Conservation (phyloP, 2,329 filamentous ascomycete species). For the Penicillium digitatum region DNA sequence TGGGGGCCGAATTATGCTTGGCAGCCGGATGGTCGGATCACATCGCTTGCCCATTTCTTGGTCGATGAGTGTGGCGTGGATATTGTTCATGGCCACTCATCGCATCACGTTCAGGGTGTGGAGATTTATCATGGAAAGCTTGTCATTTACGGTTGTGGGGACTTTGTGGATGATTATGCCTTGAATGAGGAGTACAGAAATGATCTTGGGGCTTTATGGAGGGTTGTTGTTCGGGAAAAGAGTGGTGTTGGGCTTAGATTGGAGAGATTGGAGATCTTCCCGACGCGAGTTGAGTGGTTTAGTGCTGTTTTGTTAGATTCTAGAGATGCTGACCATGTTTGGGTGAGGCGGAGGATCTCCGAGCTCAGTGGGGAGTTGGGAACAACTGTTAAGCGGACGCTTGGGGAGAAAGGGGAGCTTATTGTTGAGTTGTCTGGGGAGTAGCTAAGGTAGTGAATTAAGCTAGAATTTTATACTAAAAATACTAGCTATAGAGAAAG, state of each 20-base stretch:
- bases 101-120: slow-evolving; percentile 43
- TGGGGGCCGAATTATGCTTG: slow-evolving; percentile 44
- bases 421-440: background rate
- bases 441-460: too few relatives aligned
- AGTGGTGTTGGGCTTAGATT: slow-evolving; percentile 14
- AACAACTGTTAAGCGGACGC: background rate
- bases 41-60: slow-evolving; percentile 37
- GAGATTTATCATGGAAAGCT: slow-evolving; percentile 36
- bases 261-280: slow-evolving; percentile 33
- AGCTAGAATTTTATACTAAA: too few relatives aligned
- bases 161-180: slow-evolving; percentile 45
- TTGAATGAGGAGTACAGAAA: slow-evolving; percentile 35
- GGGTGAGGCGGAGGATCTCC: slow-evolving; percentile 14
- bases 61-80: slow-evolving; percentile 43
- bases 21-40: slow-evolving; percentile 32
- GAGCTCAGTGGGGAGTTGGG: background rate
- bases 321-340: slow-evolving; percentile 30
- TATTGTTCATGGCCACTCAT: slow-evolving; percentile 42
- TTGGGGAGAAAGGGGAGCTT: background rate
- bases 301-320: slow-evolving; percentile 29
- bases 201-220: slow-evolving; percentile 42
- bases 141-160: slow-evolving; percentile 42
- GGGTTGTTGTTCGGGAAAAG: slow-evolving; percentile 29
- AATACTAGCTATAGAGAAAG: too few relatives aligned
- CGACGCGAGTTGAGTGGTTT: slow-evolving; percentile 35